Evolutionary conservation across 805 yeast genomes (phyloP).

Genomic region (Maudiozyma saulgeensis): DNA sequence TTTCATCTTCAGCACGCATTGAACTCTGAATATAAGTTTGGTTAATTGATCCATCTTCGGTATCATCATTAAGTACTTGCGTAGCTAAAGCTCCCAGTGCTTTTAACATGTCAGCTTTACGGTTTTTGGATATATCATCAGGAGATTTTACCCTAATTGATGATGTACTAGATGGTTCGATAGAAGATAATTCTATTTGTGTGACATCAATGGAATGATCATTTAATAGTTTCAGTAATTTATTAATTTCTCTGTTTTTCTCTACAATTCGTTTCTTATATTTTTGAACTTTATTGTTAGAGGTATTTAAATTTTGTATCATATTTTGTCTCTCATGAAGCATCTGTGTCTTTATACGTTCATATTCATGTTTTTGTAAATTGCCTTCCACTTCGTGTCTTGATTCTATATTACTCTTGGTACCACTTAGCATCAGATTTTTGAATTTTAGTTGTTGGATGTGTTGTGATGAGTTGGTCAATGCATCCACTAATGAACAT

Average conservation of each 20-base stretch:
- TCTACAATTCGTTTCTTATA: constrained; percentile 35
- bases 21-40: constrained; percentile 7
- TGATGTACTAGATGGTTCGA: constrained; percentile 7
- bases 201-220: constrained; percentile 10
- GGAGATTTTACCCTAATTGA: constrained; percentile 5
- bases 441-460: constrained; percentile 30
- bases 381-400: constrained; percentile 24
- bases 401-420: constrained; percentile 15
- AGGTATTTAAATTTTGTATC: constrained; percentile 31
- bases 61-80: constrained; percentile 37
- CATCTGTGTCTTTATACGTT: constrained; percentile 26
- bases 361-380: constrained; percentile 27
- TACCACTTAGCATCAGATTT: constrained; percentile 32
- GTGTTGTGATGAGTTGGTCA: constrained; percentile 22
- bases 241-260: constrained; percentile 37
- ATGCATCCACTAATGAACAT: constrained; percentile 11
- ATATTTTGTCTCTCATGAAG: constrained; percentile 29
- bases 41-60: constrained; percentile 9
- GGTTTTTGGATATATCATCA: constrained; percentile 2
- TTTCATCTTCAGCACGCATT: constrained; percentile 8
- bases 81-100: constrained; percentile 48
- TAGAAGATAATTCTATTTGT: constrained; percentile 5
- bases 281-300: constrained; percentile 37
- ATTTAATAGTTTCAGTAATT: constrained; percentile 30
- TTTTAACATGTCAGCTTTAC: constrained; percentile 30